Evolutionary conservation across 495 filamentous ascomycete species (phyloP), one percentile per base, ranked within the genome.

Genomic region (Xylaria cubensis): DNA sequence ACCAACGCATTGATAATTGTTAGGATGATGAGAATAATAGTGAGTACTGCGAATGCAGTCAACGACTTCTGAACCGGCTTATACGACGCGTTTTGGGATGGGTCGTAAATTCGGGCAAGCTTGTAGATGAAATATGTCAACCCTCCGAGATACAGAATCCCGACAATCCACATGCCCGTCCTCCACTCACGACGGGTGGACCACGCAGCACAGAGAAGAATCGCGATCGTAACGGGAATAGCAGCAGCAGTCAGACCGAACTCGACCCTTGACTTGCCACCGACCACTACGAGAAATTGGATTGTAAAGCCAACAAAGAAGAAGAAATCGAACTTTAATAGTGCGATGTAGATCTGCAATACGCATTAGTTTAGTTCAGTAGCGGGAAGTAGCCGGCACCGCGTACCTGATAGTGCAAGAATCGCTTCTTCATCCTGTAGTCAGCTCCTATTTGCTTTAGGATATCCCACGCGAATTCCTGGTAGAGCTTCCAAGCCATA

Each of bases 241-340:
- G 94, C 96, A 74, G 90, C 92, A 53, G 95, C 88, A 6, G 97
- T 98, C 69, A 98, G 87, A 56, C 86, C 91, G 77, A 97, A 93
- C 80, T 99, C 96, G 76, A 87, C 82, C 74, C 92, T 86, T 39
- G 85, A 85, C 39, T 86, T 88, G 46, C 88, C 90, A 55, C 69
- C 69, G 50, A 98, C 94, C 69, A 99, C 91, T 73, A 98, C 96
- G 39, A 99, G 85, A 82, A 99, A 98, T 79, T 99, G 96, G 48
- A 99, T 92, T 7, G 95, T 98, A 78, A 99, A 99, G 17, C 94
- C 96, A 64, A 99, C 89, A 88, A 99, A 99, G 87, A 99, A 97
- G 88, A 99, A 99, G 82, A 99, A 98, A 83, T 99, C 96, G 81
- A 99, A 99, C 81, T 99, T 99, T 65, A 99, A 87, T 12, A 98